A percentile compares a stretch with the other conserved stretches of the same genome.
Conservation (phyloP, 2,329 filamentous ascomycete genomes). For the Chaetomiaceae sp. region DNA sequence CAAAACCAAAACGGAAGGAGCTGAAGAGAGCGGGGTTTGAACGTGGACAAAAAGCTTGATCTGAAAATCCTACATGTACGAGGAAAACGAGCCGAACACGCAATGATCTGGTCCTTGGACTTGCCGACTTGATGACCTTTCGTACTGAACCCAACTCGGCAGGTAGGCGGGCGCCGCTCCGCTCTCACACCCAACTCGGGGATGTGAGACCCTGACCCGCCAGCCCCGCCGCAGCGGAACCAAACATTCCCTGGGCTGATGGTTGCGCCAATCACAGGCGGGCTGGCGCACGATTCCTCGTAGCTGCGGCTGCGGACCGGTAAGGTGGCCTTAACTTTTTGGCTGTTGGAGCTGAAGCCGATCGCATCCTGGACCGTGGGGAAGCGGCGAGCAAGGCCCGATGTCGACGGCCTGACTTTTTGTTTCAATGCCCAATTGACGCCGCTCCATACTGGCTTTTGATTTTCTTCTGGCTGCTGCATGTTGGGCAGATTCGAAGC, state of each 20-base stretch:
- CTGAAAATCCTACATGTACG: no score
- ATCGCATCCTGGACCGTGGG: constrained; percentile 5
- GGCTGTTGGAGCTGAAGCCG: constrained; percentile 12
- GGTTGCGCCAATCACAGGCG: constrained; percentile 10
- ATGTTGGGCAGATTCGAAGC: neutral
- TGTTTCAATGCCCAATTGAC: constrained; percentile 15
- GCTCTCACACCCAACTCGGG: no score
- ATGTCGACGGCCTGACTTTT: neutral
- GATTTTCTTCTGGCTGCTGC: neutral
- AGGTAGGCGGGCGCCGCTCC: no score
- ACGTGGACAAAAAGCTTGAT: no score
- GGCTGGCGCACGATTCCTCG: constrained; percentile 2
- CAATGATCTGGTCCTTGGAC: no score
- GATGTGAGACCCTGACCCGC: neutral
- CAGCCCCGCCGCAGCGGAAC: neutral
- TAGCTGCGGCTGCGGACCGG: constrained; percentile 14
- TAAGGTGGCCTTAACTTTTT: constrained; percentile 27
- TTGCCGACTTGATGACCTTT: no score
- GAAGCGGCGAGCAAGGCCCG: constrained; percentile 3
- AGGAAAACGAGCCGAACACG: no score
- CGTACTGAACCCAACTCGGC: no score
- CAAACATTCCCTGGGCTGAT: no score
- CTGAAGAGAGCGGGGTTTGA: no score
- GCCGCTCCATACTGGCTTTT: constrained; percentile 9
- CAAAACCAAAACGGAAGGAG: no score